phyloP scores from a whole-genome alignment of 2,329 filamentous ascomycete genomes.

The Alternaria infectoria region DNA sequence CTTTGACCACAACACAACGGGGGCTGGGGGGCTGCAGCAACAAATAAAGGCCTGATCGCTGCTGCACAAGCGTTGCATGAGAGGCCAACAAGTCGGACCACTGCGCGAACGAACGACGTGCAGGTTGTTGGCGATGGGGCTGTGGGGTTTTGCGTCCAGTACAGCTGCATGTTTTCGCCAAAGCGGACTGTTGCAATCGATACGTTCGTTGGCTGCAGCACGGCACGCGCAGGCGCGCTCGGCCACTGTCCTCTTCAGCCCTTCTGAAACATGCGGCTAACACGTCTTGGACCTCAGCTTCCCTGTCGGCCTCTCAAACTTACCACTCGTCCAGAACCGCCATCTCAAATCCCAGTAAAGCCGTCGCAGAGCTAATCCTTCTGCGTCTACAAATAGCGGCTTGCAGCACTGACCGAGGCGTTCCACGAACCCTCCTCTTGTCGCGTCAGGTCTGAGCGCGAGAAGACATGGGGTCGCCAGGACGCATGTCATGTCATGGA shows the following conservation, averaged over 20 bases:
- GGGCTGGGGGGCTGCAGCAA: not conserved
- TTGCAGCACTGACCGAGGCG: not conserved
- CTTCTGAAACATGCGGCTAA: conserved; percentile 20
- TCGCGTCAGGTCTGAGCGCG: not conserved
- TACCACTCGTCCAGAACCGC: not conserved
- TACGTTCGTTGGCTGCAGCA: conserved; percentile 12
- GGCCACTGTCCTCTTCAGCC: conserved; percentile 10
- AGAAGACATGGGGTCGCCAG: not conserved
- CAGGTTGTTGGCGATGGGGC: conserved; percentile 7
- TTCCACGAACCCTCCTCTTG: conserved; percentile 1
- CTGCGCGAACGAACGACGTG: not conserved
- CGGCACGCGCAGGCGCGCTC: conserved; percentile 16
- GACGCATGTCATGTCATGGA: conserved; percentile 9
- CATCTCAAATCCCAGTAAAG: not conserved
- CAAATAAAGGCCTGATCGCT: conserved; percentile 9
- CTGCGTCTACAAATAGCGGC: not conserved
- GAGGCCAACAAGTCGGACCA: conserved; percentile 3
- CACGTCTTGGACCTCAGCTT: conserved; percentile 1
- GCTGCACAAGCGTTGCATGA: conserved; percentile 8
- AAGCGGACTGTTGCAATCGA: conserved; percentile 21
- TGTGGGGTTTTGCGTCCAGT: not conserved
- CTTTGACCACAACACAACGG: conserved; percentile 2
- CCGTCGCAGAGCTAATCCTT: not conserved
- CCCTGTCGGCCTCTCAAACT: not conserved
- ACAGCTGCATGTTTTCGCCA: conserved; percentile 14